Evolutionary conservation across 176 grass and related monocot species (phyloP).

Genomic region (Eragrostis nindensis): DNA sequence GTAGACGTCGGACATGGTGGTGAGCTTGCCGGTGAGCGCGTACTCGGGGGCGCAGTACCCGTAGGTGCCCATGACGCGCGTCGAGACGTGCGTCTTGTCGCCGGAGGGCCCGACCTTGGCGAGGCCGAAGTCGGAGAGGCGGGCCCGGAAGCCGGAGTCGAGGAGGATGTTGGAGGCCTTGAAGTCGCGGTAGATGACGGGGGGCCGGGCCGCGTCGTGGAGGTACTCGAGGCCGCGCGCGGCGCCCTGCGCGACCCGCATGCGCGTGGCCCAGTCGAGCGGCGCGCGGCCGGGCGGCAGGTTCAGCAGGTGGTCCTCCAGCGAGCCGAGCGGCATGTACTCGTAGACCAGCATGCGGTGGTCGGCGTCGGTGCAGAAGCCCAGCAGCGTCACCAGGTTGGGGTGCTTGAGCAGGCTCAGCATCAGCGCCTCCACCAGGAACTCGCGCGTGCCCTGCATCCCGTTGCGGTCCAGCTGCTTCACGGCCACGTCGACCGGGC

Average conservation of each 20-base stretch:
- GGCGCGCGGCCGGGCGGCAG: background rate
- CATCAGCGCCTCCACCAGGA: conserved; percentile 53
- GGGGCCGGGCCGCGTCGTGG: conserved; percentile 31
- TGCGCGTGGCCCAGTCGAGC: conserved; percentile 44
- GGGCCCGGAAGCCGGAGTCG: conserved; percentile 38
- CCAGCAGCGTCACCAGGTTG: conserved; percentile 49
- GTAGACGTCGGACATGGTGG: conserved; percentile 59
- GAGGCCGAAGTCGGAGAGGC: conserved; percentile 58
- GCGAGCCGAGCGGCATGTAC: conserved; percentile 49
- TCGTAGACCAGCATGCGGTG: conserved; percentile 61
- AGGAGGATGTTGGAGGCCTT: conserved; percentile 97
- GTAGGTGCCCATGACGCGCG: conserved; percentile 67
- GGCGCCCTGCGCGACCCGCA: conserved; percentile 54
- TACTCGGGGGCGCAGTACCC: conserved; percentile 68
- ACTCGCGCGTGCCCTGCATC: conserved; percentile 55
- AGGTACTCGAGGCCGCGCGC: conserved; percentile 49
- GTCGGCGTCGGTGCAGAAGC: conserved; percentile 52
- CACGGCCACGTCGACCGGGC: conserved; percentile 50
- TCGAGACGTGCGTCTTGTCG: conserved; percentile 57
- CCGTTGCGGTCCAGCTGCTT: conserved; percentile 61
- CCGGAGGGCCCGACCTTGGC: conserved; percentile 53
- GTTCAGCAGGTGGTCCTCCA: conserved; percentile 58
- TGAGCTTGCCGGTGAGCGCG: conserved; percentile 58
- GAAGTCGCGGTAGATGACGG: conserved; percentile 73
- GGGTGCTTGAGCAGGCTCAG: conserved; percentile 52